Percentiles rank a stretch among this genome's conserved stretches.
Evolutionary conservation across 768 basidiomycete species (phyloP).

Genomic region (Termitomyces eurrhizus): DNA sequence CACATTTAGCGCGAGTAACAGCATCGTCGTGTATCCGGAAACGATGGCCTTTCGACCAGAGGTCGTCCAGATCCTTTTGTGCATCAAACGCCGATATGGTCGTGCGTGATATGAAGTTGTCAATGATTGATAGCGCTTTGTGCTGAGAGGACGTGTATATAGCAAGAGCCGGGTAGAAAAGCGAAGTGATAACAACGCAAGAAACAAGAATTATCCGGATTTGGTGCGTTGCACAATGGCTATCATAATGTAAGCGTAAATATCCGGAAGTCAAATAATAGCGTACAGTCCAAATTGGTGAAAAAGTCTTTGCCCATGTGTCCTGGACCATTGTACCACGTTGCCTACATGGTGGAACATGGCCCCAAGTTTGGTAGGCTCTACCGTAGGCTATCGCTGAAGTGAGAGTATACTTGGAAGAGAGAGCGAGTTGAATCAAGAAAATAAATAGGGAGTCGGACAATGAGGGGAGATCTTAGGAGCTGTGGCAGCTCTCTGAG

Average conservation of each 20-base stretch:
- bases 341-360: slow-evolving; percentile 18
- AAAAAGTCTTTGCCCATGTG: slow-evolving; percentile 49
- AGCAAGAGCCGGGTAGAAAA: slow-evolving; percentile 88
- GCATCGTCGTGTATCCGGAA: slow-evolving; percentile 69
- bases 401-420: not conserved
- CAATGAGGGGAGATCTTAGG: not conserved
- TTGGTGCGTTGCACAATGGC: slow-evolving; percentile 89
- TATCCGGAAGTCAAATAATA: not conserved
- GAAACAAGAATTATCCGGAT: slow-evolving; percentile 87
- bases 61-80: slow-evolving; percentile 61
- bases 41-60: slow-evolving; percentile 66
- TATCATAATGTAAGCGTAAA: slow-evolving; percentile 24
- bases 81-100: slow-evolving; percentile 49
- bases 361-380: slow-evolving; percentile 6
- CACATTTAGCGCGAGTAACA: slow-evolving; percentile 67
- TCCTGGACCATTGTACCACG: slow-evolving; percentile 35
- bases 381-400: not conserved
- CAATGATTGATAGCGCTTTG: slow-evolving; percentile 61
- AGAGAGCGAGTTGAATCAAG: not conserved
- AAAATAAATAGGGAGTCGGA: slow-evolving; percentile 13
- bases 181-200: slow-evolving; percentile 81
- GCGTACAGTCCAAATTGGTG: slow-evolving; percentile 77
- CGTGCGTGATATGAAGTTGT: slow-evolving; percentile 54
- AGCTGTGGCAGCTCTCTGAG: not conserved
- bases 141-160: slow-evolving; percentile 75